Percentiles rank a stretch among this genome's conserved stretches.
Evolutionary conservation across 2,329 filamentous ascomycete genomes (phyloP).

Genomic region (Stachybotrys elegans): DNA sequence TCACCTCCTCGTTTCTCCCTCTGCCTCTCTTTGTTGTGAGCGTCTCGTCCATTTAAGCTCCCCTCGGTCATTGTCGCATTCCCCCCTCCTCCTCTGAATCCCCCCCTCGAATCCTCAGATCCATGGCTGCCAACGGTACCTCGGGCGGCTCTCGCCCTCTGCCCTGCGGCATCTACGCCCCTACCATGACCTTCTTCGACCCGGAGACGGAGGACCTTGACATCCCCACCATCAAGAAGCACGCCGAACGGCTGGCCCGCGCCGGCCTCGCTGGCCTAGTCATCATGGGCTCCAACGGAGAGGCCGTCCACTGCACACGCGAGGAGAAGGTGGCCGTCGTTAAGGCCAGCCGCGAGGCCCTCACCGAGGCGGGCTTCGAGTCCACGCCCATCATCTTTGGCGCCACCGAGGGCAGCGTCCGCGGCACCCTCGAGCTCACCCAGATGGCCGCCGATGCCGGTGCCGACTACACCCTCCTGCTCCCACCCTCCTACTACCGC

Average conservation of each 20-base stretch:
- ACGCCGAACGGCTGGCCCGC: conserved; percentile 71
- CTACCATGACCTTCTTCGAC: conserved; percentile 89
- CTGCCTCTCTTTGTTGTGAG: too few species aligned
- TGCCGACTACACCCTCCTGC: conserved; percentile 73
- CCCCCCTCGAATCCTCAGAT: conserved; percentile 5
- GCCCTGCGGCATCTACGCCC: conserved; percentile 79
- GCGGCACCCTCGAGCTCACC: conserved; percentile 72
- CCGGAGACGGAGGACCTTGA: conserved; percentile 80
- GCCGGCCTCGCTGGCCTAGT: conserved; percentile 78
- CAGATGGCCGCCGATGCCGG: conserved; percentile 62
- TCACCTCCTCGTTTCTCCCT: too few species aligned
- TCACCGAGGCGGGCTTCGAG: conserved; percentile 73
- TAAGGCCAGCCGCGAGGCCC: conserved; percentile 70
- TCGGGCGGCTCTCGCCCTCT: conserved; percentile 48
- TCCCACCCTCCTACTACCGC: conserved; percentile 81
- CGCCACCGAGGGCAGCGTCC: conserved; percentile 75
- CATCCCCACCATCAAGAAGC: conserved; percentile 71
- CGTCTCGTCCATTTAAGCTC: too few species aligned
- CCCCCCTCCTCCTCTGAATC: conserved; percentile 7
- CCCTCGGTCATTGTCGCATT: too few species aligned
- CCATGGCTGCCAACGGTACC: conserved; percentile 18
- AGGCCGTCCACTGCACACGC: conserved; percentile 77
- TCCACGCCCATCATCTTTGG: conserved; percentile 78
- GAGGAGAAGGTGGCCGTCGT: conserved; percentile 74
- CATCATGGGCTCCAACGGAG: conserved; percentile 86